Percentiles rank a stretch among this genome's conserved stretches.
These are phyloP conservation scores for Xylaria flabelliformis DNA, from an alignment of 495 filamentous ascomycete genomes.

Conservation along the genomic window DNA sequence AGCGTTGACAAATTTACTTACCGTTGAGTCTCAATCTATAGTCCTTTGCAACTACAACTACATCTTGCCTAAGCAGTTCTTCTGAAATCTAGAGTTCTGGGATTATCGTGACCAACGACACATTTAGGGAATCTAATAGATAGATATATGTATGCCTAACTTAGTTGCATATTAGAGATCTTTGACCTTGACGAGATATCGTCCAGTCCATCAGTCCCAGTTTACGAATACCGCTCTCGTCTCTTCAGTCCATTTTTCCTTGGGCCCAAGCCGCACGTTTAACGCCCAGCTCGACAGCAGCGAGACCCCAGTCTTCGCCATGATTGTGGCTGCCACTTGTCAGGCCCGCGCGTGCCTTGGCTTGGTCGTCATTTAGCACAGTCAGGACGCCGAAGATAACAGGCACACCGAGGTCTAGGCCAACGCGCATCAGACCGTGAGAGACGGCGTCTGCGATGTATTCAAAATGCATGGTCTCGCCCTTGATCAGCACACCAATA, in stretches of 20 bases:
- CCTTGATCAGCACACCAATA: constrained; percentile 96
- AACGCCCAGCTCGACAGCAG: constrained; percentile 74
- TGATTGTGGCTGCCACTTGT: constrained; percentile 73
- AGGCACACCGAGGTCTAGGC: constrained; percentile 84
- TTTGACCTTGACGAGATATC: not conserved
- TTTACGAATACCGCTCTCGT: not conserved
- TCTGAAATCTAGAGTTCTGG: not conserved
- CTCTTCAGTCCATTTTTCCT: constrained; percentile 60
- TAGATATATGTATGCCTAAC: not conserved
- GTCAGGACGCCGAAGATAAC: constrained; percentile 94
- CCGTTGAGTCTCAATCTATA: not conserved
- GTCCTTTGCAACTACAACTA: not conserved
- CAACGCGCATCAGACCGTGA: constrained; percentile 92
- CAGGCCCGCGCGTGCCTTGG: constrained; percentile 82
- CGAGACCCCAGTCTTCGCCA: constrained; percentile 86
- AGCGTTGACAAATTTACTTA: not conserved
- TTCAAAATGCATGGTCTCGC: constrained; percentile 98
- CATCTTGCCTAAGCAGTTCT: not conserved
- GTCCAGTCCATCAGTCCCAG: not conserved
- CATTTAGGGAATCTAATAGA: not conserved
- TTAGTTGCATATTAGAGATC: not conserved
- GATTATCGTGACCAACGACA: not conserved
- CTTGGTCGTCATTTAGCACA: constrained; percentile 87
- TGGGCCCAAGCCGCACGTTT: constrained; percentile 72
- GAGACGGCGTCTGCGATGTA: constrained; percentile 93